Percentiles rank a stretch among this genome's conserved stretches.
These are phyloP conservation scores for Metschnikowia drakensbergensis DNA, from an alignment of 805 yeast species.

Conservation along the genomic window DNA sequence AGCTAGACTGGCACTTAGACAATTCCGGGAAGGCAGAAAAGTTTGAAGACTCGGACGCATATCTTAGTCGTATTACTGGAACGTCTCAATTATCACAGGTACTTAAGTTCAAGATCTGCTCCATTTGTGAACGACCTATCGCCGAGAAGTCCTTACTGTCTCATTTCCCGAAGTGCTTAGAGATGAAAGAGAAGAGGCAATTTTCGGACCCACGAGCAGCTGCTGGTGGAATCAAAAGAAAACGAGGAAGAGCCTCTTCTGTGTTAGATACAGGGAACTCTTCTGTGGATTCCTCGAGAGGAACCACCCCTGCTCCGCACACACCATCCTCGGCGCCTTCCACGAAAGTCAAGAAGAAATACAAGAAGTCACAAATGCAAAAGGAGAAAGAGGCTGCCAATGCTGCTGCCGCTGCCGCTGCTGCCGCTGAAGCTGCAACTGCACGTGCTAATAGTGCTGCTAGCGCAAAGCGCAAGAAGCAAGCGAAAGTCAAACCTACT, in stretches of 20 bases:
- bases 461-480: slow-evolving; percentile 30
- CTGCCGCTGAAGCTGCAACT: slow-evolving; percentile 28
- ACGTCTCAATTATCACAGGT: slow-evolving; percentile 31
- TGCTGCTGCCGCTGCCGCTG: slow-evolving; percentile 45
- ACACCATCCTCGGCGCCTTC: slow-evolving; percentile 21
- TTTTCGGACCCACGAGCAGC: slow-evolving; percentile 15
- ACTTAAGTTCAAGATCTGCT: slow-evolving; percentile 37
- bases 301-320: slow-evolving; percentile 34
- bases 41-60: slow-evolving; percentile 20
- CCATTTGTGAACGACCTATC: slow-evolving; percentile 38
- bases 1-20: slow-evolving; percentile 27
- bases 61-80: slow-evolving; percentile 23
- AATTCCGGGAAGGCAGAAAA: slow-evolving; percentile 10
- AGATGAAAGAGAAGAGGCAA: slow-evolving; percentile 34
- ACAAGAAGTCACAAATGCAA: slow-evolving; percentile 42
- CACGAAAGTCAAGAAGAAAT: slow-evolving; percentile 39
- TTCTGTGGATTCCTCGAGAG: slow-evolving; percentile 39
- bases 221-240: slow-evolving; percentile 19
- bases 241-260: slow-evolving; percentile 27
- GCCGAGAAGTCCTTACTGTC: slow-evolving; percentile 31
- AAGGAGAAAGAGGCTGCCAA: slow-evolving; percentile 45
- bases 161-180: slow-evolving; percentile 36
- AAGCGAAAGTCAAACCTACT: slow-evolving; percentile 34
- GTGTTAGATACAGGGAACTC: slow-evolving; percentile 34
- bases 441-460: slow-evolving; percentile 13